phyloP scores from a whole-genome alignment of 1,139 yeast genomes.

The Sporopachydermia cereana region DNA sequence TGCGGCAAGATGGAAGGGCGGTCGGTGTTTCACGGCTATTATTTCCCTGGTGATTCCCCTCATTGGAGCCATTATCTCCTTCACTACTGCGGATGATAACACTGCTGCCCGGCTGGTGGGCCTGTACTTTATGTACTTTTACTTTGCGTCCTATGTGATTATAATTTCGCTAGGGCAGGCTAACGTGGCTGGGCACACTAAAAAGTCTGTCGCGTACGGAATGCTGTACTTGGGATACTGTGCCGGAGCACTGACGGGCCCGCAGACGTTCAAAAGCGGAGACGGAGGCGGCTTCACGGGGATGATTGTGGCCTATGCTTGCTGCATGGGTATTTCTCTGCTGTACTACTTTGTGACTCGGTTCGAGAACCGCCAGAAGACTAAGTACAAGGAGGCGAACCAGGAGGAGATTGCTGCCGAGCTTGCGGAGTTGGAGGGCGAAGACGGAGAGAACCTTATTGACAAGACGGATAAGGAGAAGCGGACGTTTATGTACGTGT shows the following conservation, averaged over 20 bases:
- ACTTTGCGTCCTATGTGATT: slow-evolving; percentile 19
- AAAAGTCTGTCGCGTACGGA: slow-evolving; percentile 50
- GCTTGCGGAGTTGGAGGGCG: background rate
- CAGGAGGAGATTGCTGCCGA: background rate
- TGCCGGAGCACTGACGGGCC: slow-evolving; percentile 60
- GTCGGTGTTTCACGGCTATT: slow-evolving; percentile 22
- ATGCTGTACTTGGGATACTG: slow-evolving; percentile 50
- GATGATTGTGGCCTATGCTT: slow-evolving; percentile 32
- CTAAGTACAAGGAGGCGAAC: background rate
- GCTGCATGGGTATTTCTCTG: slow-evolving; percentile 26
- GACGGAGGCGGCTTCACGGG: slow-evolving; percentile 40
- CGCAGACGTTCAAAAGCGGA: slow-evolving; percentile 45
- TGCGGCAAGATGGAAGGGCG: slow-evolving; percentile 19
- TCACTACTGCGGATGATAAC: slow-evolving; percentile 27
- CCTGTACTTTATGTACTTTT: slow-evolving; percentile 27
- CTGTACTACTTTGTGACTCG: slow-evolving; percentile 27
- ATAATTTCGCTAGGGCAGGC: slow-evolving; percentile 11
- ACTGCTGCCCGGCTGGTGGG: slow-evolving; percentile 26
- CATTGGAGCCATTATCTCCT: slow-evolving; percentile 28
- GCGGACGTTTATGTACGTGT: background rate
- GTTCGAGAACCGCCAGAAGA: slow-evolving; percentile 24
- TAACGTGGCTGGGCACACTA: slow-evolving; percentile 63
- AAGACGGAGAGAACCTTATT: background rate
- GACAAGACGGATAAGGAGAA: background rate
- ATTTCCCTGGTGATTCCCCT: slow-evolving; percentile 25